A percentile compares a stretch with the other conserved stretches of the same genome.
Conservation (phyloP, 1,139 yeast species). For the Taiozyma onychis region DNA sequence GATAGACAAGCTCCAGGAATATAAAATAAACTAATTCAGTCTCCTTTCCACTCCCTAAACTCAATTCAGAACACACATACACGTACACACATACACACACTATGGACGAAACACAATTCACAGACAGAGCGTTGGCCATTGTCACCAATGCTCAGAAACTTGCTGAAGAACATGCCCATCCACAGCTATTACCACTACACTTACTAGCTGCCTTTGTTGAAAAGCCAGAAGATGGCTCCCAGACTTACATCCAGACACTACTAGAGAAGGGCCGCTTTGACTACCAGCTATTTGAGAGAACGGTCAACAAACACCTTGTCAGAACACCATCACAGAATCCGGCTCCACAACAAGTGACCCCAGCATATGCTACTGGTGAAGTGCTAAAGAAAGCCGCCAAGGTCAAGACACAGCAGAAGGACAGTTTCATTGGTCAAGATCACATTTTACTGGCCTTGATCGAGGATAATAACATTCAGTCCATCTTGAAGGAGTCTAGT, state of each 20-base stretch:
- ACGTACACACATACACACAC: conserved; percentile 1
- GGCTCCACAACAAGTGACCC: conserved; percentile 70
- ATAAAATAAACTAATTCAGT: not conserved
- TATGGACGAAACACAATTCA: conserved; percentile 68
- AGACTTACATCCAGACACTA: conserved; percentile 69
- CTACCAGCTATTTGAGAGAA: conserved; percentile 73
- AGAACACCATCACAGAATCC: conserved; percentile 86
- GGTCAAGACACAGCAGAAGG: conserved; percentile 83
- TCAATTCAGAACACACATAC: not conserved
- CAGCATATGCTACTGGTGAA: conserved; percentile 66
- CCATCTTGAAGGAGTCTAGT: conserved; percentile 68
- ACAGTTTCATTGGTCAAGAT: conserved; percentile 88
- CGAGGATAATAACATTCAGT: conserved; percentile 67
- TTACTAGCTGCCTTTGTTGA: conserved; percentile 89
- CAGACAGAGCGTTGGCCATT: conserved; percentile 87
- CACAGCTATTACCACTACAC: conserved; percentile 82
- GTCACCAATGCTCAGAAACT: conserved; percentile 74
- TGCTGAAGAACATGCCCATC: conserved; percentile 79
- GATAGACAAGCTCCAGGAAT: not conserved
- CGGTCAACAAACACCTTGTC: conserved; percentile 75
- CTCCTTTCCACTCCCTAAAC: not conserved
- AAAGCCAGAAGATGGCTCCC: conserved; percentile 59
- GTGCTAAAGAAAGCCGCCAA: conserved; percentile 65
- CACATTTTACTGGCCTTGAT: conserved; percentile 81
- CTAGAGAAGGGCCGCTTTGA: conserved; percentile 86